phyloP scores from a whole-genome alignment of 2,329 filamentous ascomycete genomes.

The Penicillium frequentans region DNA sequence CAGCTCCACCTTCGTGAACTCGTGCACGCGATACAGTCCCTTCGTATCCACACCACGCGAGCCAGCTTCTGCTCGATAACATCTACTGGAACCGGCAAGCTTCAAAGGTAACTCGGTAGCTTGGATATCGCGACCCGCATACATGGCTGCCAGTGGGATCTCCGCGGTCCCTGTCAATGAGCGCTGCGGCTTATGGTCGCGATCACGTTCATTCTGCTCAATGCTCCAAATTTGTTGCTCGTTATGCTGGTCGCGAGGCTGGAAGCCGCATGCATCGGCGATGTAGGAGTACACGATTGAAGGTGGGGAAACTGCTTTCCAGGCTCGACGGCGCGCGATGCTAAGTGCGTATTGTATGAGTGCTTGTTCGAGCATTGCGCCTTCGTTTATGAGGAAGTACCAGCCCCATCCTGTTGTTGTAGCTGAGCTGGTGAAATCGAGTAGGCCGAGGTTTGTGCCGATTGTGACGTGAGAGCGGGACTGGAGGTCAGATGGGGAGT shows the following conservation, averaged over 20 bases:
- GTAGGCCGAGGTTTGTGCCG: constrained; percentile 78
- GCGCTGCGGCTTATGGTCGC: constrained; percentile 63
- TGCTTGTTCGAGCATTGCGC: constrained; percentile 90
- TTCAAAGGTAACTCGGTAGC: constrained; percentile 70
- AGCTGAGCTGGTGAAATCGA: constrained; percentile 82
- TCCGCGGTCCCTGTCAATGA: constrained; percentile 87
- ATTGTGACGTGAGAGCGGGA: constrained; percentile 80
- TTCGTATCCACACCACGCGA: constrained; percentile 88
- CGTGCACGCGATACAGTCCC: constrained; percentile 93
- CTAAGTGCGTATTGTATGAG: constrained; percentile 81
- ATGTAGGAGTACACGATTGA: constrained; percentile 92
- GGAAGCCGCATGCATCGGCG: constrained; percentile 87
- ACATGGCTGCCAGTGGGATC: constrained; percentile 90
- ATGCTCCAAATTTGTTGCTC: constrained; percentile 91
- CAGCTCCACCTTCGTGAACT: constrained; percentile 98
- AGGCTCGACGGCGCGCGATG: constrained; percentile 71
- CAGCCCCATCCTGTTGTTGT: constrained; percentile 93
- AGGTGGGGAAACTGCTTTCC: constrained; percentile 79
- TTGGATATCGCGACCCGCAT: constrained; percentile 70
- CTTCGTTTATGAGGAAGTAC: constrained; percentile 95
- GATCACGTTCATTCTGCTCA: constrained; percentile 64
- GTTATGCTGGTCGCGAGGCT: constrained; percentile 83
- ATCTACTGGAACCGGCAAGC: constrained; percentile 81
- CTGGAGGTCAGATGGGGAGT: constrained; percentile 22
- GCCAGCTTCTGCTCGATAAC: constrained; percentile 93